These are phyloP conservation scores for Myxozyma kluyveri DNA, from an alignment of 805 yeast species.

Conservation along the genomic window DNA sequence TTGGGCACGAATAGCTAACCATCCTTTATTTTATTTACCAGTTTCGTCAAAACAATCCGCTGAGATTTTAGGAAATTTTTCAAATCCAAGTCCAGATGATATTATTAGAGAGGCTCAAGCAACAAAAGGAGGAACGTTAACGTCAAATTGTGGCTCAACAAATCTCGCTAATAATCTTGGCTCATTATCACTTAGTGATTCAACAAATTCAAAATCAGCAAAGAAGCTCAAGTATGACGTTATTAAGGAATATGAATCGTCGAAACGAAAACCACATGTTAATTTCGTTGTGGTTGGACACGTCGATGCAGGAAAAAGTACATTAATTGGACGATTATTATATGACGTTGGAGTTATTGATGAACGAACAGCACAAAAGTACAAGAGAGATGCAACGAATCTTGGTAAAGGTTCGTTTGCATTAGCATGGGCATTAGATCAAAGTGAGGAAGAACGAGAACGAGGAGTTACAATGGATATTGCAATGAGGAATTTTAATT, in stretches of 20 bases:
- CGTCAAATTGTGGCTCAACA: neutral
- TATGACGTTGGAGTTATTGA: constrained; percentile 67
- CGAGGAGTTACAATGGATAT: constrained; percentile 80
- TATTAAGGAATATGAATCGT: constrained; percentile 40
- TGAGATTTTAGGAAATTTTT: constrained; percentile 55
- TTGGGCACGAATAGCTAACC: constrained; percentile 42
- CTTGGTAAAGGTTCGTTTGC: constrained; percentile 78
- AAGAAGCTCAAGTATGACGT: constrained; percentile 46
- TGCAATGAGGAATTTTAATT: constrained; percentile 65
- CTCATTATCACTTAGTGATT: constrained; percentile 23
- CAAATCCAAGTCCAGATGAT: constrained; percentile 82
- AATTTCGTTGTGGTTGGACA: constrained; percentile 79
- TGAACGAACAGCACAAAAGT: constrained; percentile 58
- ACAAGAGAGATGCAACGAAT: constrained; percentile 61
- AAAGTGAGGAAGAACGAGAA: constrained; percentile 66
- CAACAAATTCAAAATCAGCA: constrained; percentile 36
- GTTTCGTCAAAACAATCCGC: constrained; percentile 37
- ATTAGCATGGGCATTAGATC: constrained; percentile 83
- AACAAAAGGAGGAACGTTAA: constrained; percentile 20
- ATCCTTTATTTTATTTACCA: constrained; percentile 35
- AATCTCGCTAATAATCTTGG: constrained; percentile 14
- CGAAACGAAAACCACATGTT: constrained; percentile 50
- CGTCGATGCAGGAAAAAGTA: constrained; percentile 83
- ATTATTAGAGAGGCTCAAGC: constrained; percentile 56
- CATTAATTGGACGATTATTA: constrained; percentile 70